Base-by-base conservation (phyloP, 2,329 filamentous ascomycete genomes). In the Aureobasidium sp. region DNA sequence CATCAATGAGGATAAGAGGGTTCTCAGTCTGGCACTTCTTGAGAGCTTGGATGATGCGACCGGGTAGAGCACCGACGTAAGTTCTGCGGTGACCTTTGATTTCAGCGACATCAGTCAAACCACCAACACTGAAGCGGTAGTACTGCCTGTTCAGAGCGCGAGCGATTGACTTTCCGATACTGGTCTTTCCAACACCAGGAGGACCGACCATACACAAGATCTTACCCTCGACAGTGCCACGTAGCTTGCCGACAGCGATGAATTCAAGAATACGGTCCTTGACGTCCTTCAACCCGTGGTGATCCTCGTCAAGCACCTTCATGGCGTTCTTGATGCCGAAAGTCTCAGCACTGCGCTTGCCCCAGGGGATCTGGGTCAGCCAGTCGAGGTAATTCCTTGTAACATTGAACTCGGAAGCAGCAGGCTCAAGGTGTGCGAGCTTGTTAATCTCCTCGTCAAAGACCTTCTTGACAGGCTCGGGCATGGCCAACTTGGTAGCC, bases 1-100 rank as follows among this genome's bases (percentile, higher is more conserved):
- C 94, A 71, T 99, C 94, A 65, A 99, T 97, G 64, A 99, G 77
- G 54, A 99, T 91, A 31, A 99, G 80, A 29, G 94, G 94, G 73
- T 99, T 99, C 75, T 99, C 95, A 0, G 94, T 99, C 77, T 97
- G 92, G 72, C 93, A 97, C 75, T 99, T 99, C 81, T 99, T 99
- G 69, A 99, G 78, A 0, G 94, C 94, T 74, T 99, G 95, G 64
- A 99, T 97, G 71, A 99, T 96, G 62, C 95, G 89, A 54, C 94
- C 95, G 4, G 94, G 94, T 37, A 99, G 78, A 27, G 94, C 94
- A 64, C 95, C 94, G 57, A 99, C 94, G 67, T 99, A 99, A 2
- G 94, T 99, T 68, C 94, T 84, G 68, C 94, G 84, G 73, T 99
- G 94, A 54, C 94, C 94, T 78, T 99, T 99, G 80, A 99, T 97